phyloP scores from a whole-genome alignment of 2,329 filamentous ascomycete genomes.

The Aureobasidium sp. region DNA sequence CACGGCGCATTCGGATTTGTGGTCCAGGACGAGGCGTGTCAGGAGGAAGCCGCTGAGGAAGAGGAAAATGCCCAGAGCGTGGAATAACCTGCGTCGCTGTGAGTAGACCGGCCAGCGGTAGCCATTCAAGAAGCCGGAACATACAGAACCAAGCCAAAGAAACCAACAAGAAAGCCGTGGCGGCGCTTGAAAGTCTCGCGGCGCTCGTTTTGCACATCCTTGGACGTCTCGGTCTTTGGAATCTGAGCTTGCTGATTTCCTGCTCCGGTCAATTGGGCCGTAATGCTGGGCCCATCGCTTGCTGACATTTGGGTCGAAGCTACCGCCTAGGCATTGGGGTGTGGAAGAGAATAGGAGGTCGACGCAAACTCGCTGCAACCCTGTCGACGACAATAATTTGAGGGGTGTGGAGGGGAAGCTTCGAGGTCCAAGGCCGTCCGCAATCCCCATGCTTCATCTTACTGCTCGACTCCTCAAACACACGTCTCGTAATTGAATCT shows the following conservation, averaged over 20 bases:
- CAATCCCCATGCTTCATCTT: not conserved
- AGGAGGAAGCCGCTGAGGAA: conserved; percentile 94
- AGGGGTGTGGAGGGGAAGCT: conserved; percentile 10
- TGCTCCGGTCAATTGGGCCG: conserved; percentile 9
- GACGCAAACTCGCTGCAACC: not conserved
- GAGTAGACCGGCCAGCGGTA: not conserved
- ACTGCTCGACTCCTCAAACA: not conserved
- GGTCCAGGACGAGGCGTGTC: conserved; percentile 72
- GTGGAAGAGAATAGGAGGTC: not conserved
- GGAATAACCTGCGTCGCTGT: conserved; percentile 51
- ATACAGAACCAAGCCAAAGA: conserved; percentile 63
- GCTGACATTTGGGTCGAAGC: conserved; percentile 10
- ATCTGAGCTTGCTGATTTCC: conserved; percentile 7
- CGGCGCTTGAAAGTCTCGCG: conserved; percentile 47
- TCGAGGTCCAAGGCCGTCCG: not conserved
- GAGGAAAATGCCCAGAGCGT: conserved; percentile 75
- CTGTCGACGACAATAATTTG: conserved; percentile 1
- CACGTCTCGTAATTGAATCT: not conserved
- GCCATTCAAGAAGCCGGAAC: not conserved
- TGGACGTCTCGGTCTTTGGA: conserved; percentile 16
- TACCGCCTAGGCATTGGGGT: conserved; percentile 13
- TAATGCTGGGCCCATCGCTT: conserved; percentile 1
- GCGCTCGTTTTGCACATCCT: conserved; percentile 33
- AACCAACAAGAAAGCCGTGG: conserved; percentile 50
- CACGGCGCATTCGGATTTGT: conserved; percentile 69